A percentile compares a stretch with the other conserved stretches of the same genome.
Evolutionary conservation across 2,329 filamentous ascomycete species (phyloP).

Genomic region (Lithohypha guttulata): DNA sequence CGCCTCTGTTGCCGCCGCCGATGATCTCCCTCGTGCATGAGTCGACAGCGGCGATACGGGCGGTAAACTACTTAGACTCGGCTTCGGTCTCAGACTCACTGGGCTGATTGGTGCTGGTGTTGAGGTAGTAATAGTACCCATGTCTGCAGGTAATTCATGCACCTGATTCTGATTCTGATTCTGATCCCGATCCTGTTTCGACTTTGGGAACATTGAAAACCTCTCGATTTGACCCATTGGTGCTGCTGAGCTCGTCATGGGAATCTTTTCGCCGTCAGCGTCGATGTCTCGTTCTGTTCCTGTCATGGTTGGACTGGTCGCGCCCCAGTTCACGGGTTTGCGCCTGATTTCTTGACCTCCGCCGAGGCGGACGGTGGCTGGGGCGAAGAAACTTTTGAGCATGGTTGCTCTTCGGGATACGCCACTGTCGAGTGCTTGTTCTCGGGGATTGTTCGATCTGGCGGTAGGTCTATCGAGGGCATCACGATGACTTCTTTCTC

Average conservation of each 20-base stretch:
- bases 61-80: background rate
- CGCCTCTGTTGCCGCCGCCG: background rate
- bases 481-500: conserved; percentile 3
- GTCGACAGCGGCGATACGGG: conserved; percentile 5
- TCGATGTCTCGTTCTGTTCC: background rate
- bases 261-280: conserved; percentile 1
- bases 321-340: conserved; percentile 10
- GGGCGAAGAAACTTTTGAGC: conserved; percentile 8
- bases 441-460: background rate
- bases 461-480: conserved; percentile 2
- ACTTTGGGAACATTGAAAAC: background rate
- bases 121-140: background rate
- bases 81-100: conserved; percentile 1
- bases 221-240: conserved; percentile 9
- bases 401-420: conserved; percentile 1
- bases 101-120: conserved; percentile 1
- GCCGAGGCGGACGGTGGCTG: conserved; percentile 2
- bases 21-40: background rate
- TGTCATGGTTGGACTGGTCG: background rate
- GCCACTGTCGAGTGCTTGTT: conserved; percentile 1
- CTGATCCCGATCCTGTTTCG: too few species aligned
- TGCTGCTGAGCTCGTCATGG: conserved; percentile 5
- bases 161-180: too few species aligned
- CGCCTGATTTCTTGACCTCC: conserved; percentile 6
- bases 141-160: too few species aligned